Evolutionary conservation across 805 yeast genomes (phyloP).

Genomic region (Cyberlindnera nakhonratchasimensis): DNA sequence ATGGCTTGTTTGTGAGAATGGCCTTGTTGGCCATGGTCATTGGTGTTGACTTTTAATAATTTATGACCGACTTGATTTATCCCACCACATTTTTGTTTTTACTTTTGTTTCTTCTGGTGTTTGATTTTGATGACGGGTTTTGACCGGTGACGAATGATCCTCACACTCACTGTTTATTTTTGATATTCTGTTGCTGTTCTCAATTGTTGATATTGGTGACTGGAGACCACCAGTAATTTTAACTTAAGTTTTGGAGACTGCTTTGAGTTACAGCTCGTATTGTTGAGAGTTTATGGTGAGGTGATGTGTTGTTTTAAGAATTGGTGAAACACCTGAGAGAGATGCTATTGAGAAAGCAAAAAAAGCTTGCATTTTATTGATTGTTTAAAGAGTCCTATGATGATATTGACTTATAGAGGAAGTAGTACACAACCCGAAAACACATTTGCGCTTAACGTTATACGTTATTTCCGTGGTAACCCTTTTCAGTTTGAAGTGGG

Average conservation of each 20-base stretch:
- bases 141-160: neutral
- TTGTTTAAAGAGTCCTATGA: constrained; percentile 10
- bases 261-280: neutral
- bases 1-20: constrained; percentile 98
- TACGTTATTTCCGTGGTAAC: constrained; percentile 6
- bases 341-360: neutral
- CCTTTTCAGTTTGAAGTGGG: constrained; percentile 6
- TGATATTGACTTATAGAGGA: constrained; percentile 6
- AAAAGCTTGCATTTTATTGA: constrained; percentile 6
- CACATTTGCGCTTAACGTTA: neutral
- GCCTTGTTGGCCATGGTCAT: constrained; percentile 97
- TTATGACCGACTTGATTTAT: constrained; percentile 1
- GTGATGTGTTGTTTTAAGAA: neutral
- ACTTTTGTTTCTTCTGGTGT: neutral
- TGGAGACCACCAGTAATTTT: constrained; percentile 8
- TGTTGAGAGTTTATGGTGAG: no score
- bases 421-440: constrained; percentile 10
- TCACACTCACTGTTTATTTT: neutral
- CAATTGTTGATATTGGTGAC: constrained; percentile 3
- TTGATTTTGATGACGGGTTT: neutral
- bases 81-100: neutral
- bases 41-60: constrained; percentile 73
- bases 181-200: neutral
- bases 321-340: neutral
- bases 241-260: neutral